A percentile compares a stretch with the other conserved stretches of the same genome.
phyloP scores from a whole-genome alignment of 192 early-diverging fungal genomes.

The Dispira simplex region DNA sequence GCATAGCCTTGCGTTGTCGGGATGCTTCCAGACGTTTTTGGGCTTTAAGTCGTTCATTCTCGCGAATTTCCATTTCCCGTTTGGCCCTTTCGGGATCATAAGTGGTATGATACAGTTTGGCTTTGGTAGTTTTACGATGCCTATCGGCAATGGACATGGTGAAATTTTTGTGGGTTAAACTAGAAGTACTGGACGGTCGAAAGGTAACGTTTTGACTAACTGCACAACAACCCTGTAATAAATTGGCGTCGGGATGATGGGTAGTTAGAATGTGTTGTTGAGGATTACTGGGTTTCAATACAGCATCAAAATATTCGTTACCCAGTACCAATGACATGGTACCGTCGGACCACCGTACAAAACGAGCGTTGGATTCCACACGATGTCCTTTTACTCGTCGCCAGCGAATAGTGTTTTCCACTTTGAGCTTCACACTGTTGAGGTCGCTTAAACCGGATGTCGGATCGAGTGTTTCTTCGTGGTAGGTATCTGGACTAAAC shows the following conservation, averaged over 20 bases:
- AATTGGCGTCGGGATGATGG: background rate
- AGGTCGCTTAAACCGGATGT: slow-evolving; percentile 21
- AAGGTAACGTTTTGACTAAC: slow-evolving; percentile 39
- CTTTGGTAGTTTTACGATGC: slow-evolving; percentile 44
- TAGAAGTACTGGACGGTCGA: slow-evolving; percentile 37
- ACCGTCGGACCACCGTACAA: slow-evolving; percentile 68
- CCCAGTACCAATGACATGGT: slow-evolving; percentile 54
- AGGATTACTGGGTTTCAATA: slow-evolving; percentile 16
- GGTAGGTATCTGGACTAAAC: slow-evolving; percentile 40
- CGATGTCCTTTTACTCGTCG: slow-evolving; percentile 26
- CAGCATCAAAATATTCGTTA: slow-evolving; percentile 56
- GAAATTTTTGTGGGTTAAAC: slow-evolving; percentile 44
- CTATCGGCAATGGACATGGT: slow-evolving; percentile 46
- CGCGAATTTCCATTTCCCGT: slow-evolving; percentile 38
- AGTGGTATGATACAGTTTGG: slow-evolving; percentile 44
- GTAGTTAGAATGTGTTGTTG: background rate
- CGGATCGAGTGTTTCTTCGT: slow-evolving; percentile 19
- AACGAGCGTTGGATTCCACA: slow-evolving; percentile 51
- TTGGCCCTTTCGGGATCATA: slow-evolving; percentile 52
- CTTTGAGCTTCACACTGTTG: slow-evolving; percentile 24
- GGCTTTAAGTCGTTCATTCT: slow-evolving; percentile 39
- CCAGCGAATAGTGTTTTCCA: slow-evolving; percentile 71
- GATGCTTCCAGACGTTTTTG: slow-evolving; percentile 31
- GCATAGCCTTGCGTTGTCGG: slow-evolving; percentile 17
- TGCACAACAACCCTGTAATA: background rate